Base-by-base conservation (phyloP, 2,329 filamentous ascomycete genomes). In the Fusarium nodosum region DNA sequence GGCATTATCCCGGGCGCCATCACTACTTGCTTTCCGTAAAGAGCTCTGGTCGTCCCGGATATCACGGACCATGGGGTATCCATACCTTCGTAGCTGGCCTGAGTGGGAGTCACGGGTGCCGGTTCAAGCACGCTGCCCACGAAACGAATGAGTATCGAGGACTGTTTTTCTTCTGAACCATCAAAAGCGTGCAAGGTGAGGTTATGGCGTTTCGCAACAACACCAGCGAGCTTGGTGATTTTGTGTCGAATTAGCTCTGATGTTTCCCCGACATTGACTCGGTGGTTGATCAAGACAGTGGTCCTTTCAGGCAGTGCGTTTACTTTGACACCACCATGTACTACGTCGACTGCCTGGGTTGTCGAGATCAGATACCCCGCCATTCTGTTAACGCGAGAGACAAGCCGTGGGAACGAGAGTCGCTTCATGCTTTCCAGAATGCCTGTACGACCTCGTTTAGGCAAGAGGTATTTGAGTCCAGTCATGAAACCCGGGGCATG, bases 41-140 rank as follows among this genome's bases (percentile, higher is more conserved):
- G 3, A 20, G 31, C 24, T 5, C 22, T 34, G 2, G 47, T 51
- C 0, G 47, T 51, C 4, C 47, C 26, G 4, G 47, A 34, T 7
- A 51, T 10, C 3, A 51, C 13, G 1, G 47, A 38, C 47, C 47
- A 51, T 1, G 47, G 47, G 1, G 42, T 45, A 30, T 30, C 33
- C 9, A 11, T 38, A 2, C 16, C 5, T 24, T 10, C 42, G 9
- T 30, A 18, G 15, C 8, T 8, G 1, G 8, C 9, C 0, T 20
- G 6, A 7, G 47, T 51, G 3, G 47, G 47, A 2, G 31, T 12
- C 1, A 51, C 10, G 1, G 47, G 47, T 20, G 47, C 47, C 0
- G 47, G 47, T 3, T 51, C 47, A 26, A 51, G 47, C n/a, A 51
- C 33, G 1, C 47, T 51, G 1, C 47, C 47, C 47, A 51, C 26